Percentiles rank a stretch among this genome's conserved stretches.
These are phyloP conservation scores for Umbelopsis isabellina DNA, from an alignment of 192 early-diverging fungal species.

Conservation along the genomic window DNA sequence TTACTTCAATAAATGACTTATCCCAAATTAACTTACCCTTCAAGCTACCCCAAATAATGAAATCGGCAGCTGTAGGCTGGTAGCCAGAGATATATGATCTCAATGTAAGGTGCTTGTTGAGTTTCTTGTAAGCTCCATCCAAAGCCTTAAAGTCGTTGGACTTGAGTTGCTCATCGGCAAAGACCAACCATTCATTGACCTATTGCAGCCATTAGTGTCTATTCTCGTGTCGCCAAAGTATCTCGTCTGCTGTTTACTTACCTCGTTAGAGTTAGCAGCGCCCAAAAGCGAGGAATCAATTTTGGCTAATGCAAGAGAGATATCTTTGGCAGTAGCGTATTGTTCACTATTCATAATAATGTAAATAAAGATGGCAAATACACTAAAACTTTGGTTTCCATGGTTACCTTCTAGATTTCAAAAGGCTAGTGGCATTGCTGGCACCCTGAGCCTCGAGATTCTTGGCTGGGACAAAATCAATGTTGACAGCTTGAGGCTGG, in stretches of 20 bases:
- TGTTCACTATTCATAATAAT: conserved; percentile 24
- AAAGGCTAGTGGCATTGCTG: conserved; percentile 21
- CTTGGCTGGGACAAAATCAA: conserved; percentile 33
- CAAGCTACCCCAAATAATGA: conserved; percentile 86
- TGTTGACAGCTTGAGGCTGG: conserved; percentile 30
- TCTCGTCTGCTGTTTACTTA: conserved; percentile 28
- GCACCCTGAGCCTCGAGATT: conserved; percentile 32
- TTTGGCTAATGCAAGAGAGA: conserved; percentile 34
- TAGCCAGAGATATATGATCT: conserved; percentile 85
- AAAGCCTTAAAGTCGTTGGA: conserved; percentile 72
- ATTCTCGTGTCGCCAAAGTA: conserved; percentile 15
- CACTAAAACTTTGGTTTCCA: background rate
- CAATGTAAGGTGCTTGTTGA: conserved; percentile 85
- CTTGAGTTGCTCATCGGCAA: conserved; percentile 64
- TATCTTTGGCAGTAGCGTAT: conserved; percentile 35
- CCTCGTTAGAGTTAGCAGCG: conserved; percentile 48
- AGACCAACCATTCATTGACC: conserved; percentile 76
- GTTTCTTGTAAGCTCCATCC: conserved; percentile 63
- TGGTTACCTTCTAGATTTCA: conserved; percentile 34
- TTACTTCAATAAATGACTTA: background rate
- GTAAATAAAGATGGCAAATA: background rate
- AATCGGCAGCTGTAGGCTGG: conserved; percentile 76
- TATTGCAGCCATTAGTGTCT: conserved; percentile 24
- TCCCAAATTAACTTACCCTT: conserved; percentile 46
- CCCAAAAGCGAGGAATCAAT: conserved; percentile 36